A percentile compares a stretch with the other conserved stretches of the same genome.
Conservation (phyloP, 495 filamentous ascomycete species). For the Lasiosphaeria hispida region DNA sequence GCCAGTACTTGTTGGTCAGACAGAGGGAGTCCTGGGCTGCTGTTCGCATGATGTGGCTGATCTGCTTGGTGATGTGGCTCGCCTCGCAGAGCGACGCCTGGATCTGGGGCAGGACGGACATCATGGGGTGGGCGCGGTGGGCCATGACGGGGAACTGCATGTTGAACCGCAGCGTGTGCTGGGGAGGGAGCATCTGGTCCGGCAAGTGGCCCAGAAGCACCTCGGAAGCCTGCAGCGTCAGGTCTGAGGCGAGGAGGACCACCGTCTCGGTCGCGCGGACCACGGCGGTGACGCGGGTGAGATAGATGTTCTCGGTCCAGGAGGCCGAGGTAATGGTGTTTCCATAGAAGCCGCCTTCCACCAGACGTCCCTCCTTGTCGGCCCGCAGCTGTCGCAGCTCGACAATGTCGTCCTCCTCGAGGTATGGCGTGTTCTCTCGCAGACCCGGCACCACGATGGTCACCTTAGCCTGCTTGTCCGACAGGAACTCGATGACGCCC, state of each 20-base stretch:
- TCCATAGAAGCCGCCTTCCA: constrained; percentile 3
- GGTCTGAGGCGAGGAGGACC: constrained; percentile 14
- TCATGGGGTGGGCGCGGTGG: constrained; percentile 22
- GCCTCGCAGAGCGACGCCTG: constrained; percentile 22
- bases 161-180: constrained; percentile 21
- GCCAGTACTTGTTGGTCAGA: constrained; percentile 29
- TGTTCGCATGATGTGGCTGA: neutral
- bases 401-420: constrained; percentile 44
- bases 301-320: constrained; percentile 29
- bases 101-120: constrained; percentile 21
- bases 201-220: neutral
- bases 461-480: constrained; percentile 2
- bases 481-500: neutral
- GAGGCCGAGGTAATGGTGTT: constrained; percentile 6
- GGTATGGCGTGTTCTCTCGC: constrained; percentile 40
- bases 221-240: constrained; percentile 9
- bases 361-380: constrained; percentile 14
- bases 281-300: constrained; percentile 26
- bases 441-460: constrained; percentile 39
- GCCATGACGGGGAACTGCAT: constrained; percentile 24
- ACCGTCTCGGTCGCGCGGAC: constrained; percentile 19
- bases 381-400: constrained; percentile 40
- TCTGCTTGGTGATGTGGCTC: constrained; percentile 3
- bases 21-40: neutral
- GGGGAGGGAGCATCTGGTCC: neutral